These are phyloP conservation scores for Yamadazyma buinensis DNA, from an alignment of 1,139 yeast species.

Conservation along the genomic window DNA sequence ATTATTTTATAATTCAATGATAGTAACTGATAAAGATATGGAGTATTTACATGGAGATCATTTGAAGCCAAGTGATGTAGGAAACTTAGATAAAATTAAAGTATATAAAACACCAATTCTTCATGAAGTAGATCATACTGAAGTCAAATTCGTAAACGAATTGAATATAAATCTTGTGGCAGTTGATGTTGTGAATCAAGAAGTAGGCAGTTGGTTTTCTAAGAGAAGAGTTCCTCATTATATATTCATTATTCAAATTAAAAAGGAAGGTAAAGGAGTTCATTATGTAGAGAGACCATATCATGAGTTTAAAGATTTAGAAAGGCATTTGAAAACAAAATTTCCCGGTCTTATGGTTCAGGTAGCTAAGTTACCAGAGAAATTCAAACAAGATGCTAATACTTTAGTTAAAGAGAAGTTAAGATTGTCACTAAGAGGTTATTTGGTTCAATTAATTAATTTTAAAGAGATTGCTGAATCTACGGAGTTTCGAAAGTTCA, in stretches of 20 bases:
- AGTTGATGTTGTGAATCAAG: constrained; percentile 31
- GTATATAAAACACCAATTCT: constrained; percentile 20
- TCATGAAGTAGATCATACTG: constrained; percentile 24
- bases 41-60: constrained; percentile 48
- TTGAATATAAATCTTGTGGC: constrained; percentile 63
- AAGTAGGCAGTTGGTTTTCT: constrained; percentile 13
- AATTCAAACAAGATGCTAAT: constrained; percentile 37
- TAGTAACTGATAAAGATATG: constrained; percentile 59
- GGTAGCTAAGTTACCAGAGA: constrained; percentile 44
- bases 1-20: constrained; percentile 70
- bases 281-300: constrained; percentile 61
- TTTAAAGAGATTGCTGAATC: constrained; percentile 57
- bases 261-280: constrained; percentile 19
- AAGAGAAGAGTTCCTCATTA: constrained; percentile 28
- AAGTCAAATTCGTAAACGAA: constrained; percentile 48
- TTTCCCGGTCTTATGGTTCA: constrained; percentile 74
- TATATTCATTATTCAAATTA: constrained; percentile 43
- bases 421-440: constrained; percentile 73
- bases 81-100: constrained; percentile 41
- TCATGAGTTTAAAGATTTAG: constrained; percentile 59
- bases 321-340: constrained; percentile 43
- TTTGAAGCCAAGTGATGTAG: constrained; percentile 49
- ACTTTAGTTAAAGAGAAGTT: constrained; percentile 52
- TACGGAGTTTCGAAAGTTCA: constrained; percentile 48
- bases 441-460: constrained; percentile 49